These are phyloP conservation scores for Aspergillus incahuasiensis DNA, from an alignment of 495 filamentous ascomycete species.

Conservation along the genomic window DNA sequence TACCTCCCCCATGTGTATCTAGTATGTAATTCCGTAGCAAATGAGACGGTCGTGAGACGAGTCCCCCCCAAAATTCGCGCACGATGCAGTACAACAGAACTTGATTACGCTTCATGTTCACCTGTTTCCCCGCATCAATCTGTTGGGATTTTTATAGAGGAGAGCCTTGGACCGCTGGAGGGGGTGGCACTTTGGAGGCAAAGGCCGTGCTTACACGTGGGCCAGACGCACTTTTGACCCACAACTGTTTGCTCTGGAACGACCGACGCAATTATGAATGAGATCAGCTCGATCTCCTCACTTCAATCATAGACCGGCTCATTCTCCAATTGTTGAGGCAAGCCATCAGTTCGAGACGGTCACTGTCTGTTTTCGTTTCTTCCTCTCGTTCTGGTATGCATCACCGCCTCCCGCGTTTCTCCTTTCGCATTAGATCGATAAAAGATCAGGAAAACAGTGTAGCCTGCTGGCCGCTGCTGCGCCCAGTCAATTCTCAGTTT, in stretches of 20 bases:
- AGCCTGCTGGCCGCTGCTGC: slow-evolving; percentile 24
- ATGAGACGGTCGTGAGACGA: neutral
- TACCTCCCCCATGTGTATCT: neutral
- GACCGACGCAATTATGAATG: slow-evolving; percentile 7
- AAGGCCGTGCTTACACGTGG: slow-evolving; percentile 9
- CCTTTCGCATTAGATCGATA: slow-evolving; percentile 1
- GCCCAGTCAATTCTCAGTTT: slow-evolving; percentile 5
- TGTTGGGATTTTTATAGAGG: neutral
- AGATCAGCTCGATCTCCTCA: neutral
- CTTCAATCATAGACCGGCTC: neutral
- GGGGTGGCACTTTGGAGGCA: neutral
- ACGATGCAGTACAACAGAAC: neutral
- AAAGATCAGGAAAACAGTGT: slow-evolving; percentile 18
- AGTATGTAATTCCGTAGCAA: slow-evolving; percentile 1
- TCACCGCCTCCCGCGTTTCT: slow-evolving; percentile 3
- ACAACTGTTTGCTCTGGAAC: neutral
- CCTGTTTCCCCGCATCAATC: neutral
- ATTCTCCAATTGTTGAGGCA: neutral
- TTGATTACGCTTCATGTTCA: neutral
- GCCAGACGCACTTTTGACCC: slow-evolving; percentile 3
- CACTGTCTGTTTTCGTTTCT: neutral
- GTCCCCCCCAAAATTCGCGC: neutral
- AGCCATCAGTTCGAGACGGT: neutral
- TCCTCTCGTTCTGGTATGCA: neutral
- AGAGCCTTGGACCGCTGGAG: slow-evolving; percentile 8